Percentiles rank a stretch among this genome's conserved stretches.
These are phyloP conservation scores for Fusarium sp. DNA, from an alignment of 2,329 filamentous ascomycete genomes.

Conservation along the genomic window DNA sequence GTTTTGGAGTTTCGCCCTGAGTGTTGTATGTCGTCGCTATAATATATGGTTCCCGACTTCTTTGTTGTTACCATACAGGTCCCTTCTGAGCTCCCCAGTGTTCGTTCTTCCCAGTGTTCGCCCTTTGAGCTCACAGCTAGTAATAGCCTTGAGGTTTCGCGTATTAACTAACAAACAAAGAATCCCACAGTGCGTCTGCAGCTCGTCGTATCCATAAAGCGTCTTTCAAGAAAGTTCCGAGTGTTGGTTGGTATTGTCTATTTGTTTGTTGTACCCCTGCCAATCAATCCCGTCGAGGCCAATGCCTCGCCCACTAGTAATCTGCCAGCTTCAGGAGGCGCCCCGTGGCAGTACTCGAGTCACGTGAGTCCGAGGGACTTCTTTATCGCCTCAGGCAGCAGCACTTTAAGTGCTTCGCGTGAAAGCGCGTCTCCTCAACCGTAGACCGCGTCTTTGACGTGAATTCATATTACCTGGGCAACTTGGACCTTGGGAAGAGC, in stretches of 20 bases:
- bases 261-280: conserved; percentile 37
- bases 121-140: conserved; percentile 32
- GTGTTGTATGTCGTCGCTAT: conserved; percentile 17
- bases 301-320: conserved; percentile 39
- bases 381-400: conserved; percentile 48
- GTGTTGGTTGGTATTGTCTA: conserved; percentile 36
- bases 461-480: conserved; percentile 43
- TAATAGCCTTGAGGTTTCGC: conserved; percentile 12
- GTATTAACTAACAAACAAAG: conserved; percentile 7
- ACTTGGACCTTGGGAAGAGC: conserved; percentile 39
- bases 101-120: conserved; percentile 6
- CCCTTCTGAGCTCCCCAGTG: conserved; percentile 33
- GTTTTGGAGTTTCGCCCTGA: conserved; percentile 1
- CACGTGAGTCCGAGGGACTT: conserved; percentile 43
- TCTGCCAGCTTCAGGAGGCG: conserved; percentile 41
- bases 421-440: conserved; percentile 48
- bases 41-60: conserved; percentile 33
- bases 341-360: conserved; percentile 36
- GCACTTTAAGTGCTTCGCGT: conserved; percentile 53
- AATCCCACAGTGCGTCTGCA: conserved; percentile 8
- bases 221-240: conserved; percentile 11
- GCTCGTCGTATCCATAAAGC: conserved; percentile 36
- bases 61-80: conserved; percentile 24
- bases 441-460: conserved; percentile 50
- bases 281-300: conserved; percentile 14